phyloP scores from a whole-genome alignment of 306 rosid species.

The Casuarina glauca region DNA sequence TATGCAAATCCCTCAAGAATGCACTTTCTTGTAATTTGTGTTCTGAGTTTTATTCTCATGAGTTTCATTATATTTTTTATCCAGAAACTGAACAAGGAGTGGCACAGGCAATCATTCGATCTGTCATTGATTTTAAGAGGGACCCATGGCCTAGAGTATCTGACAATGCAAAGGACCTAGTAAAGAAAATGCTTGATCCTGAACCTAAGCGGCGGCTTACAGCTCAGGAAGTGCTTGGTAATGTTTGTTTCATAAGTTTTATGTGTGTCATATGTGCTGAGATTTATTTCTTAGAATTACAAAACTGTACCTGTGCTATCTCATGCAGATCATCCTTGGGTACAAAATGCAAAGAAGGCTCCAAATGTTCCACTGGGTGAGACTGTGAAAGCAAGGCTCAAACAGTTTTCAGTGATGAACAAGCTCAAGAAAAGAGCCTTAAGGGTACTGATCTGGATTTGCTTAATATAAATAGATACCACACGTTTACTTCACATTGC shows the following conservation, averaged over 20 bases:
- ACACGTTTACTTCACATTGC: neutral
- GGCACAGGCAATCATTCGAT: slow-evolving; percentile 41
- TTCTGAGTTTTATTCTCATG: slow-evolving; percentile 15
- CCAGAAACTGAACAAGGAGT: slow-evolving; percentile 42
- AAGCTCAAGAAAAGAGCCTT: slow-evolving; percentile 63
- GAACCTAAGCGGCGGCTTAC: slow-evolving; percentile 36
- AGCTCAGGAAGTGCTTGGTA: slow-evolving; percentile 40
- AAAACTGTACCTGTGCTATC: neutral
- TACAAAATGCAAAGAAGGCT: slow-evolving; percentile 61
- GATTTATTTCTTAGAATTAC: neutral
- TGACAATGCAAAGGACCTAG: slow-evolving; percentile 39
- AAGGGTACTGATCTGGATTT: slow-evolving; percentile 39
- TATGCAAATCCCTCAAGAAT: neutral
- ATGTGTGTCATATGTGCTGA: neutral
- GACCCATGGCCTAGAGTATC: slow-evolving; percentile 44
- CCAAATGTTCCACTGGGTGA: slow-evolving; percentile 64
- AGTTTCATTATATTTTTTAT: neutral
- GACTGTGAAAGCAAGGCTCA: slow-evolving; percentile 61
- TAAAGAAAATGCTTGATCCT: slow-evolving; percentile 40
- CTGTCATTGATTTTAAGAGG: slow-evolving; percentile 36
- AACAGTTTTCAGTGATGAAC: slow-evolving; percentile 64
- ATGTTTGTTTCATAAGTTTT: slow-evolving; percentile 6
- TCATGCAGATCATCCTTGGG: slow-evolving; percentile 55
- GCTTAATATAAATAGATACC: neutral
- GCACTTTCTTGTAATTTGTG: neutral